Conservation (phyloP, 108 stramenopile species). For the Stephanodiscus minutulus region DNA sequence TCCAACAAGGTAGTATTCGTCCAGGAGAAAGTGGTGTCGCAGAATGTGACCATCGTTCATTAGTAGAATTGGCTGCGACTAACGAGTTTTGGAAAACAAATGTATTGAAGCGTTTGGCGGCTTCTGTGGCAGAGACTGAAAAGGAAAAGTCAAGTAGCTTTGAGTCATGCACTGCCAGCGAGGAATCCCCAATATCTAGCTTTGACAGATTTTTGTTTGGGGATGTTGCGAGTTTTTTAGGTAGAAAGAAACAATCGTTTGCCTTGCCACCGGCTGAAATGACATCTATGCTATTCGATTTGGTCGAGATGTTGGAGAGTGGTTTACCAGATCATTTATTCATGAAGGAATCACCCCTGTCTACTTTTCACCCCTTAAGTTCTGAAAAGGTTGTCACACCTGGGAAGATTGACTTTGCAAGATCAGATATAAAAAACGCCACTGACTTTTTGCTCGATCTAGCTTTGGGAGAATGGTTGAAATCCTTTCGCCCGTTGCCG, state of each 20-base stretch:
- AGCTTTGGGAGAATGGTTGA: conserved; percentile 71
- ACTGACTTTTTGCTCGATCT: conserved; percentile 74
- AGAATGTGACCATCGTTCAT: conserved; percentile 40
- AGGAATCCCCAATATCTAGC: conserved; percentile 15
- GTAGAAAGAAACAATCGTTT: conserved; percentile 64
- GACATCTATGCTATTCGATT: conserved; percentile 77
- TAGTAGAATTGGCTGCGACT: conserved; percentile 77
- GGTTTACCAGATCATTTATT: conserved; percentile 63
- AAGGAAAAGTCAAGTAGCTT: conserved; percentile 27
- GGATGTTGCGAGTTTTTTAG: conserved; percentile 58
- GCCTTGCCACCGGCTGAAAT: conserved; percentile 81
- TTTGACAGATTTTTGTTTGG: conserved; percentile 75
- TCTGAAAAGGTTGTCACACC: conserved; percentile 22
- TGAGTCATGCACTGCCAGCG: not conserved
- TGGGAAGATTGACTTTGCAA: conserved; percentile 18
- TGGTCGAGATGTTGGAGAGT: conserved; percentile 59
- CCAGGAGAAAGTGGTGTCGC: conserved; percentile 42
- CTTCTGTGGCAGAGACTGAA: conserved; percentile 29
- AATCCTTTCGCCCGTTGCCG: conserved; percentile 77
- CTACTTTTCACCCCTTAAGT: conserved; percentile 13
- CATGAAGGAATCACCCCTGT: conserved; percentile 30
- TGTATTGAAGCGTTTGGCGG: conserved; percentile 59
- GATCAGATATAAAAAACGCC: conserved; percentile 51
- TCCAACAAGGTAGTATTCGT: conserved; percentile 21
- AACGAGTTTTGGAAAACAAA: conserved; percentile 77